phyloP scores from a whole-genome alignment of 1,139 yeast species.

The Yamadazyma oceani region DNA sequence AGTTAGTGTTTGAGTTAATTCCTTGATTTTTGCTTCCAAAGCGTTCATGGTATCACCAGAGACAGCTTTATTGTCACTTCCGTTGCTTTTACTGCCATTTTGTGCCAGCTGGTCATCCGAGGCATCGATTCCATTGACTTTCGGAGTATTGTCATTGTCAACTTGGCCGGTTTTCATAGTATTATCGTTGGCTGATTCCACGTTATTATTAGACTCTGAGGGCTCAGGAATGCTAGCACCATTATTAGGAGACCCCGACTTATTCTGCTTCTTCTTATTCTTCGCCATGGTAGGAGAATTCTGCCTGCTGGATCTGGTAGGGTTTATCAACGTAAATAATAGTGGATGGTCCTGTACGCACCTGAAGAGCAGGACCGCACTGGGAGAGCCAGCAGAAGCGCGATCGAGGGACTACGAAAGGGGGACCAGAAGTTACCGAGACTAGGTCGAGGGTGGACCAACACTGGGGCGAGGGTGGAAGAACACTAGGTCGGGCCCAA shows the following conservation, averaged over 20 bases:
- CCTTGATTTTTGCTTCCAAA: slow-evolving; percentile 1
- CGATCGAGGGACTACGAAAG: no score
- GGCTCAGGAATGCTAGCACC: background rate
- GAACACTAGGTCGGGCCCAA: no score
- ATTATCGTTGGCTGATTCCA: background rate
- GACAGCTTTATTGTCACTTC: background rate
- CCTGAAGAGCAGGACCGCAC: no score
- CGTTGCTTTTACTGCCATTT: background rate
- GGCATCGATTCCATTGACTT: no score
- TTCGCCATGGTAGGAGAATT: slow-evolving; percentile 24
- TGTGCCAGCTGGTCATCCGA: background rate
- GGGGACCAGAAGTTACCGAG: no score
- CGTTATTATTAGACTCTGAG: slow-evolving; percentile 6
- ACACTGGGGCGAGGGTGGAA: no score
- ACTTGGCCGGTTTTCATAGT: background rate
- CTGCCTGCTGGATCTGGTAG: background rate
- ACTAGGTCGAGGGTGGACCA: no score
- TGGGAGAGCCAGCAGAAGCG: no score
- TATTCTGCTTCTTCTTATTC: slow-evolving; percentile 27
- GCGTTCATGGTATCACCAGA: background rate
- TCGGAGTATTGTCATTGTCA: background rate
- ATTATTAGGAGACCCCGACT: slow-evolving; percentile 8
- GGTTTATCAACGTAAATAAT: background rate
- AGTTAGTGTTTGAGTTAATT: background rate
- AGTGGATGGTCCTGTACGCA: background rate